Evolutionary conservation across 2,329 filamentous ascomycete species (phyloP).

Genomic region (Elsinoe fawcettii): DNA sequence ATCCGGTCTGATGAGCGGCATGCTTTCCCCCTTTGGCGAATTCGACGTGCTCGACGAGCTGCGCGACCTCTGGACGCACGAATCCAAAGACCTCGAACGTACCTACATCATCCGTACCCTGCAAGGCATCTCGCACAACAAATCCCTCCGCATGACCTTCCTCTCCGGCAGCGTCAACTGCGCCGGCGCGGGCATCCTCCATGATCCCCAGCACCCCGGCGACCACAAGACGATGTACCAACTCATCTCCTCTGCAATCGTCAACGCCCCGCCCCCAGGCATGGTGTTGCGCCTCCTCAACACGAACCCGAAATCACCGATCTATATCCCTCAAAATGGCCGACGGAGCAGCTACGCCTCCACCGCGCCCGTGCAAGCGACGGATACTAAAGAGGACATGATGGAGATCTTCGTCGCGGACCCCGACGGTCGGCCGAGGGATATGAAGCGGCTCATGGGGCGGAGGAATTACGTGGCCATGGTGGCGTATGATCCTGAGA

Average conservation of each 20-base stretch:
- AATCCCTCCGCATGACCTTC: constrained; percentile 94
- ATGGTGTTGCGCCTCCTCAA: constrained; percentile 94
- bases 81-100: constrained; percentile 91
- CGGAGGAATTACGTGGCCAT: constrained; percentile 86
- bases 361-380: constrained; percentile 26
- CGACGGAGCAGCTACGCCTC: constrained; percentile 51
- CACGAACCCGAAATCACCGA: constrained; percentile 65
- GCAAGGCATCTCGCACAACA: constrained; percentile 90
- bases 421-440: constrained; percentile 71
- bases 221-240: constrained; percentile 99
- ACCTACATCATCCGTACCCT: constrained; percentile 95
- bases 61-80: constrained; percentile 96
- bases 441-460: constrained; percentile 81
- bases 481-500: constrained; percentile 88
- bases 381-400: constrained; percentile 99
- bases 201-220: constrained; percentile 81
- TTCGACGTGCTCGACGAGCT: constrained; percentile 91
- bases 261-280: constrained; percentile 74
- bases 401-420: constrained; percentile 99
- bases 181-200: constrained; percentile 84
- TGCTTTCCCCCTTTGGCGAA: constrained; percentile 92
- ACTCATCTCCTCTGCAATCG: constrained; percentile 84
- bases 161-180: constrained; percentile 85
- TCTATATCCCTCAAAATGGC: constrained; percentile 90
- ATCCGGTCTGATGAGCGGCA: constrained; percentile 87